Conservation (phyloP, 768 basidiomycete species). For the Boletellus sp. region DNA sequence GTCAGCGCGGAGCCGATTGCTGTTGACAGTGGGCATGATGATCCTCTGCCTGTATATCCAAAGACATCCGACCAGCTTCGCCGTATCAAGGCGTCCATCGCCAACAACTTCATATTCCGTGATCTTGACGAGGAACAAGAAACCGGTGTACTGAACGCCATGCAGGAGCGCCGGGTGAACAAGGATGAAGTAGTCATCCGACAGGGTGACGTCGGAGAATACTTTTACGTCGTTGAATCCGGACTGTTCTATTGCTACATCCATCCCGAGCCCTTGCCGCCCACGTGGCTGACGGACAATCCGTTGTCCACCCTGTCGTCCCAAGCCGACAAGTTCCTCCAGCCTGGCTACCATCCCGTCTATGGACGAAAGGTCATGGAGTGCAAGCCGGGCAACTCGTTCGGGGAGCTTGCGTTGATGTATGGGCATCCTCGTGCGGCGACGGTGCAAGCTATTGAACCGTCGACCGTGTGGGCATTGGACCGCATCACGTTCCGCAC, state of each 20-base stretch:
- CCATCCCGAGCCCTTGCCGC: conserved; percentile 61
- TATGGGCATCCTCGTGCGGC: conserved; percentile 96
- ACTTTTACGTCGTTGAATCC: conserved; percentile 94
- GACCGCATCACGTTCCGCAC: conserved; percentile 98
- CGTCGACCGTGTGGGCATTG: conserved; percentile 87
- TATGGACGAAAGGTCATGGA: conserved; percentile 82
- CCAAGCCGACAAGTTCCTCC: conserved; percentile 53
- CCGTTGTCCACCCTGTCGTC: conserved; percentile 36
- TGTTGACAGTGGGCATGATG: conserved; percentile 63
- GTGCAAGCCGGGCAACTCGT: conserved; percentile 80
- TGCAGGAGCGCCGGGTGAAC: conserved; percentile 78
- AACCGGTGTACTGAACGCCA: conserved; percentile 87
- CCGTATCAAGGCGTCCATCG: conserved; percentile 84
- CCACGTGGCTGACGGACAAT: conserved; percentile 50
- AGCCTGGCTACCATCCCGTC: conserved; percentile 62
- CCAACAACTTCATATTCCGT: conserved; percentile 89
- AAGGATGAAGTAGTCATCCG: conserved; percentile 88
- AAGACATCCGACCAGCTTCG: conserved; percentile 83
- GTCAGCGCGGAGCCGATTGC: conserved; percentile 95
- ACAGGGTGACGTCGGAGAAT: conserved; percentile 96
- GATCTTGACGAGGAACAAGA: conserved; percentile 97
- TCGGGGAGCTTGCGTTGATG: conserved; percentile 97
- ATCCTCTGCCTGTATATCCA: conserved; percentile 67
- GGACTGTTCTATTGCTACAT: conserved; percentile 85
- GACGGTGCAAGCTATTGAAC: conserved; percentile 81